Base-by-base conservation (phyloP, 2,329 filamentous ascomycete species). In the Xylaria sp. region DNA sequence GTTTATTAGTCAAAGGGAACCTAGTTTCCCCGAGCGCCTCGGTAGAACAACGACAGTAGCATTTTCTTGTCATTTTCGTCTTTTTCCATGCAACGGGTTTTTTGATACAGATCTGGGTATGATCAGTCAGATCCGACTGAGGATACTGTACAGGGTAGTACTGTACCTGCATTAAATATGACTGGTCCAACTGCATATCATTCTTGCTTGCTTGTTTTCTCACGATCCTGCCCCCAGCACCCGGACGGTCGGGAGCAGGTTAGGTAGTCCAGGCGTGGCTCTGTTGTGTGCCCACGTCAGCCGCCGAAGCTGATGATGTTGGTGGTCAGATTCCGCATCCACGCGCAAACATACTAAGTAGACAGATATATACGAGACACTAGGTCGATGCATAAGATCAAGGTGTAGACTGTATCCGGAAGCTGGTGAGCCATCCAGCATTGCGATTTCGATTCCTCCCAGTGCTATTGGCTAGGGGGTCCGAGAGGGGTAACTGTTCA, bases 101-200 rank as follows among this genome's bases (percentile, higher is more conserved):
- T 18, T 48, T n/a, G 13, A 51, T 29, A 40, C 13, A 59, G 16
- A 62, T 27, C 40, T 63, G 37, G 27, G 9, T 29, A 54, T 21
- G 35, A 44, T 61, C 21, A 25, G 35, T 42, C 21, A 64, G 37
- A 62, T 25, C 16, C 44, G 54, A 35, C 21, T 25, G 54, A 50
- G 54, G 29, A 51, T 62, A 40, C 63, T 58, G 21, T 40, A 40
- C 25, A 53, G 60, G 61, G 68, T 68, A 35, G 58, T 44, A 65
- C 61, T 62, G 68, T 70, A 70, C 68, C 68, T 70, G 68, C 68
- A 68, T 70, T 37, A 61, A 62, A 60, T 42, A 54, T 29, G 27
- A 61, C 47, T 51, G 27, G n/a, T 60, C 29, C 51, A 59, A 65
- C 40, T 50, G 65, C 65, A 65, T 57, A 60, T 60, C 63, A 55